Conservation (phyloP, 225 moss, liverwort and hornwort genomes). For the Thuidium tamariscinum region DNA sequence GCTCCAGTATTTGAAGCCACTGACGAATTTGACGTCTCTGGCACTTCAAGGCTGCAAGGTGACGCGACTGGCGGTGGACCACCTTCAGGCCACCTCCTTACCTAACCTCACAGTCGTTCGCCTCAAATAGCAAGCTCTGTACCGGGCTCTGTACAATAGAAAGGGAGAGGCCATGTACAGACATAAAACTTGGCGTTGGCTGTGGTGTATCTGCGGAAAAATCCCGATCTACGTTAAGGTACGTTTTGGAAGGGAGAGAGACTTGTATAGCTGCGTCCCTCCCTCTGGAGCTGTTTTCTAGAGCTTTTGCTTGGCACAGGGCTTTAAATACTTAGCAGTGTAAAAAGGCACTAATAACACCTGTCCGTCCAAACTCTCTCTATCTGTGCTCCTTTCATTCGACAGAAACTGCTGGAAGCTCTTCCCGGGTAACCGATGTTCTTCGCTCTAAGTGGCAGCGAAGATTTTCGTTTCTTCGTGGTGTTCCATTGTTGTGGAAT, state of each 20-base stretch:
- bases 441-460: background rate
- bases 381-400: background rate
- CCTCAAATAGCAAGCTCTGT: constrained; percentile 14
- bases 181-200: background rate
- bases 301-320: background rate
- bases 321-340: background rate
- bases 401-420: background rate
- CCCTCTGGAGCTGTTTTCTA: background rate
- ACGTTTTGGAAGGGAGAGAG: constrained; percentile 6
- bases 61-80: constrained; percentile 56
- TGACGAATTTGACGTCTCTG: constrained; percentile 68
- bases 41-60: constrained; percentile 76
- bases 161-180: background rate
- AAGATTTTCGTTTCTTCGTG: background rate
- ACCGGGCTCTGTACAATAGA: background rate
- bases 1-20: constrained; percentile 52
- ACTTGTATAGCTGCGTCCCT: background rate
- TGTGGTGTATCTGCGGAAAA: background rate
- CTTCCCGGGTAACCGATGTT: background rate
- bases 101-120: constrained; percentile 74
- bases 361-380: background rate
- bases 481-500: background rate
- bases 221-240: background rate
- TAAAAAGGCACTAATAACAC: background rate
- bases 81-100: constrained; percentile 42